phyloP scores from a whole-genome alignment of 805 yeast genomes.

The Candida quercuum region DNA sequence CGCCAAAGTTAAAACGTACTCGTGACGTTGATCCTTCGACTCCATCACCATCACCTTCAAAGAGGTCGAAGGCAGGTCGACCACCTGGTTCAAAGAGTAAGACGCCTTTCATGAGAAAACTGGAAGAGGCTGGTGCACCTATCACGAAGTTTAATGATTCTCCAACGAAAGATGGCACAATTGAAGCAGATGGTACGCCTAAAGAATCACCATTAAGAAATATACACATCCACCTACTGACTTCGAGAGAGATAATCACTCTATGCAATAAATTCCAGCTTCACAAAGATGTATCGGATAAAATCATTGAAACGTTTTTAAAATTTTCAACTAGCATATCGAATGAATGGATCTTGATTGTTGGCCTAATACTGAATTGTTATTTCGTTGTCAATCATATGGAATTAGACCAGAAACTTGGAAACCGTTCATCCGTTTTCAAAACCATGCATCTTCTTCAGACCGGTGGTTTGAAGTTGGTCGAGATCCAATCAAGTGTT shows the following conservation, averaged over 20 bases:
- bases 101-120: slow-evolving; percentile 24
- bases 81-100: slow-evolving; percentile 17
- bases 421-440: slow-evolving; percentile 42
- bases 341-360: slow-evolving; percentile 64
- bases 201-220: slow-evolving; percentile 22
- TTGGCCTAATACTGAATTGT: slow-evolving; percentile 60
- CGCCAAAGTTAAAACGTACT: slow-evolving; percentile 9
- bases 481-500: slow-evolving; percentile 49
- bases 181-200: slow-evolving; percentile 7
- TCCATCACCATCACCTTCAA: slow-evolving; percentile 11
- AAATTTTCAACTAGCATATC: slow-evolving; percentile 47
- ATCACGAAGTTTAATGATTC: not conserved
- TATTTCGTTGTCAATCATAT: slow-evolving; percentile 49
- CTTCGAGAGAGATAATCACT: slow-evolving; percentile 37
- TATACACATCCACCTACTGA: slow-evolving; percentile 27
- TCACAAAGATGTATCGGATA: slow-evolving; percentile 46
- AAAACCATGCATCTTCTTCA: slow-evolving; percentile 48
- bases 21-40: not conserved
- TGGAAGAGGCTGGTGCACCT: slow-evolving; percentile 23
- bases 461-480: slow-evolving; percentile 44
- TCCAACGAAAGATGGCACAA: not conserved
- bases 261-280: slow-evolving; percentile 62
- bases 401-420: slow-evolving; percentile 38
- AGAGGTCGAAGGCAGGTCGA: slow-evolving; percentile 15
- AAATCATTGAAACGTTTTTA: slow-evolving; percentile 45